phyloP scores from a whole-genome alignment of 805 yeast species.

The Zygoascus tannicola region DNA sequence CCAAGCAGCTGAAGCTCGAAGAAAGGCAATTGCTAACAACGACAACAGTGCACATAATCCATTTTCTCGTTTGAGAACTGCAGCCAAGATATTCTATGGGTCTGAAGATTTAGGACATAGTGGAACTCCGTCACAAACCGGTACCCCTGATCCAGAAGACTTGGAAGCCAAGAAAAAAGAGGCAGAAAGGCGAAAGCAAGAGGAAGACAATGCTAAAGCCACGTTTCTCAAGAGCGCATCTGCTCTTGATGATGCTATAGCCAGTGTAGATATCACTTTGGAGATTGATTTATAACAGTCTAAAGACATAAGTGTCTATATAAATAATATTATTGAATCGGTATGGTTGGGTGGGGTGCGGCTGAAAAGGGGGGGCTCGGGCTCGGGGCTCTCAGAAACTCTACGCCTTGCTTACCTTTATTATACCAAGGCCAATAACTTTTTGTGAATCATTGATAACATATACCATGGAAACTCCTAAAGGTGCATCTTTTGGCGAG shows the following conservation, averaged over 20 bases:
- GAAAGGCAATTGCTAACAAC: constrained; percentile 26
- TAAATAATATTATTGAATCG: too few relatives aligned
- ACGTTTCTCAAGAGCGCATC: constrained; percentile 11
- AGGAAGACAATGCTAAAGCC: constrained; percentile 13
- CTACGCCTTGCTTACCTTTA: too few relatives aligned
- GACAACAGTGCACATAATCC: constrained; percentile 52
- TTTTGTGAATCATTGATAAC: too few relatives aligned
- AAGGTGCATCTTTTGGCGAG: constrained; percentile 71
- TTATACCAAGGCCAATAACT: too few relatives aligned
- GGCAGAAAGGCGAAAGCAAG: constrained; percentile 37
- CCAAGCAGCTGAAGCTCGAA: constrained; percentile 48
- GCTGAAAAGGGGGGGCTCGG: too few relatives aligned
- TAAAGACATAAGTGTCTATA: background rate
- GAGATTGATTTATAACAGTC: constrained; percentile 26
- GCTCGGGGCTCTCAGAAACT: too few relatives aligned
- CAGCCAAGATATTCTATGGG: constrained; percentile 68
- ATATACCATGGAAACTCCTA: constrained; percentile 17
- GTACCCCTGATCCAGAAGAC: constrained; percentile 45
- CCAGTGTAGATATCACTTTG: constrained; percentile 28
- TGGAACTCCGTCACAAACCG: constrained; percentile 2
- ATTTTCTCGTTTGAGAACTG: constrained; percentile 80
- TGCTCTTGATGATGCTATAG: constrained; percentile 31
- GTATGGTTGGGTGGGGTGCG: too few relatives aligned
- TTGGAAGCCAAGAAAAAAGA: constrained; percentile 31
- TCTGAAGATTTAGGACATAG: constrained; percentile 34